A percentile compares a stretch with the other conserved stretches of the same genome.
Conservation (phyloP, 257 asterid species). For the Penstemon barbatus region DNA sequence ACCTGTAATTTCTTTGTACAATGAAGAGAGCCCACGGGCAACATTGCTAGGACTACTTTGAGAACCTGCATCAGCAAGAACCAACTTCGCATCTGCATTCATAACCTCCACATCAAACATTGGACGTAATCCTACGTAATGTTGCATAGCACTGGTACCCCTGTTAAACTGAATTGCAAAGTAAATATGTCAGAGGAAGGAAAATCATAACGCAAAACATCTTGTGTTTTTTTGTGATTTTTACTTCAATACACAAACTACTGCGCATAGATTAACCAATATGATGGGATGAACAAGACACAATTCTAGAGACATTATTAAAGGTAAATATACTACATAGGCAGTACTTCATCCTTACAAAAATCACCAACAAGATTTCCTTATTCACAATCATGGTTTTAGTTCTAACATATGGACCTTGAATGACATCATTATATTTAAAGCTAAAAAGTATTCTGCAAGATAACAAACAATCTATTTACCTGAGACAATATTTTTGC, state of each 20-base stretch:
- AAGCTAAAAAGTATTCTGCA: constrained; percentile 11
- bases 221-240: not conserved
- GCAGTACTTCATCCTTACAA: not conserved
- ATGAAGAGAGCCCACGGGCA: constrained; percentile 82
- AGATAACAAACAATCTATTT: constrained; percentile 20
- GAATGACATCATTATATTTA: constrained; percentile 8
- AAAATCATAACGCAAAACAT: no score
- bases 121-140: constrained; percentile 96
- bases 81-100: constrained; percentile 85
- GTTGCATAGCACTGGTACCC: constrained; percentile 99
- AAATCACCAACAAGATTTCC: constrained; percentile 4
- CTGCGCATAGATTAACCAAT: constrained; percentile 7
- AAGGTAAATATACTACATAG: not conserved
- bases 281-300: constrained; percentile 23
- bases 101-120: constrained; percentile 96
- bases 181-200: constrained; percentile 25
- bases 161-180: constrained; percentile 83
- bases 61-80: constrained; percentile 84
- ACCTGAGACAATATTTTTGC: constrained; percentile 97
- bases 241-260: constrained; percentile 17
- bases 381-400: not conserved
- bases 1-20: constrained; percentile 96
- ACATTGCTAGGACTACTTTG: constrained; percentile 95
- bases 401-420: no score
- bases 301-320: constrained; percentile 16